These are phyloP conservation scores for Apiospora saccharicola DNA, from an alignment of 2,329 filamentous ascomycete species.

Conservation along the genomic window DNA sequence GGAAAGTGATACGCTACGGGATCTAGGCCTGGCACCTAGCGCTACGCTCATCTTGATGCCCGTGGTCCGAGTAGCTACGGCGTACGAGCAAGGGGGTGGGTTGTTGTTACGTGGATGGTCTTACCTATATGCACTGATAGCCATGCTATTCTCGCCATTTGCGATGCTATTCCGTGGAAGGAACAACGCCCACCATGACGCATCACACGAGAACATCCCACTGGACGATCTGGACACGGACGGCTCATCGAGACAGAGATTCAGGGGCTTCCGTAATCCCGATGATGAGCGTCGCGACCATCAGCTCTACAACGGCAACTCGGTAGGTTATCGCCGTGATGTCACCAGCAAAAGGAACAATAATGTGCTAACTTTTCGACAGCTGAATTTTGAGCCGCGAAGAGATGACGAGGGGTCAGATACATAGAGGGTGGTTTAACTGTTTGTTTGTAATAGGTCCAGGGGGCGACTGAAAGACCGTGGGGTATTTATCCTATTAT, in stretches of 20 bases:
- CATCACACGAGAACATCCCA: slow-evolving; percentile 26
- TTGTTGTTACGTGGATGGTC: slow-evolving; percentile 38
- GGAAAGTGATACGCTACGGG: slow-evolving; percentile 71
- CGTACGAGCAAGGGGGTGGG: slow-evolving; percentile 46
- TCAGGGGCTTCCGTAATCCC: slow-evolving; percentile 61
- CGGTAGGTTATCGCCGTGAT: slow-evolving; percentile 60
- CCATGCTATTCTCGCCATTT: slow-evolving; percentile 28
- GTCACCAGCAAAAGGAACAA: neutral
- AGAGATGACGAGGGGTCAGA: slow-evolving; percentile 59
- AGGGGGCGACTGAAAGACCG: neutral
- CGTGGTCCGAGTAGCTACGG: slow-evolving; percentile 56
- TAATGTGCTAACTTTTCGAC: slow-evolving; percentile 38
- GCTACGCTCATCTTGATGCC: slow-evolving; percentile 86
- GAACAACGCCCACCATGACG: slow-evolving; percentile 5
- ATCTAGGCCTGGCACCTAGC: slow-evolving; percentile 78
- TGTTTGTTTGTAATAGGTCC: slow-evolving; percentile 8
- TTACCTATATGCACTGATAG: slow-evolving; percentile 26
- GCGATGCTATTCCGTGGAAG: slow-evolving; percentile 33
- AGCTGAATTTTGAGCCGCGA: slow-evolving; percentile 75
- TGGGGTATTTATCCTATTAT: slow-evolving; percentile 8
- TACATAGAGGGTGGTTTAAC: slow-evolving; percentile 2
- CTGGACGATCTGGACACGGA: slow-evolving; percentile 41
- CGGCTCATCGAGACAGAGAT: slow-evolving; percentile 37
- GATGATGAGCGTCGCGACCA: slow-evolving; percentile 63
- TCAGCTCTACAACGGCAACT: slow-evolving; percentile 92